Base-by-base conservation (phyloP, 2,329 filamentous ascomycete species). In the Epichloe elymi region DNA sequence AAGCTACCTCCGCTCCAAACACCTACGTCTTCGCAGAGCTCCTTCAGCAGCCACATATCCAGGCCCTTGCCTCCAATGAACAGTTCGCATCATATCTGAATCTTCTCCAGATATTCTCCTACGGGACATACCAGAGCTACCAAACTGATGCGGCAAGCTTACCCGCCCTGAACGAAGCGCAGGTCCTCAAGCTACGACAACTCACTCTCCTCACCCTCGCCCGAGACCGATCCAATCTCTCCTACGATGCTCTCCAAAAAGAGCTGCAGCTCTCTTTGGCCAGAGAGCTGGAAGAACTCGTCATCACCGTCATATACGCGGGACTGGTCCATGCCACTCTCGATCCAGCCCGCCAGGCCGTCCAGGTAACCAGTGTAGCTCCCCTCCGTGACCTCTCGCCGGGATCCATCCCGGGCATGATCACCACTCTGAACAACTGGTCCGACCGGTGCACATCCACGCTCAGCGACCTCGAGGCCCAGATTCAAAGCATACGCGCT, bases 1-100 rank as follows among this genome's bases (percentile, higher is more conserved):
- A 89, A 69, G 93, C 90, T 55, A 97, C 89, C 48, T 89, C 88
- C n/a, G 83, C 83, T 51, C 82, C 86, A 30, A 87, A 89, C 67
- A 95, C 90, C 57, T 98, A 85, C 67, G 78, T 97, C 69, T 98
- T 98, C 72, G 81, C 86, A 58, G 91, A 97, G 70, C 83, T 98
- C n/a, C 82, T 98, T 38, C 78, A 86, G 60, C 82, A 83, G 1
- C 81, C 86, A 0, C 82, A 88, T 59, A 82, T 97, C 58, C 86
- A 93, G 67, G 76, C 79, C 12, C 81, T 97, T 43, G 73, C 74
- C 39, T 65, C 80, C 39, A 65, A 66, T 8, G 64, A 75, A 37
- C 85, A 94, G 46, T 79, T 84, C 60, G 70, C 74, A 2, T 59
- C 71, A 3, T 70, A 88, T 67, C 74, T 93, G 48, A 79, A 73